Evolutionary conservation across 352 stramenopile species (phyloP).

Genomic region (Phytopythium ostracodes): DNA sequence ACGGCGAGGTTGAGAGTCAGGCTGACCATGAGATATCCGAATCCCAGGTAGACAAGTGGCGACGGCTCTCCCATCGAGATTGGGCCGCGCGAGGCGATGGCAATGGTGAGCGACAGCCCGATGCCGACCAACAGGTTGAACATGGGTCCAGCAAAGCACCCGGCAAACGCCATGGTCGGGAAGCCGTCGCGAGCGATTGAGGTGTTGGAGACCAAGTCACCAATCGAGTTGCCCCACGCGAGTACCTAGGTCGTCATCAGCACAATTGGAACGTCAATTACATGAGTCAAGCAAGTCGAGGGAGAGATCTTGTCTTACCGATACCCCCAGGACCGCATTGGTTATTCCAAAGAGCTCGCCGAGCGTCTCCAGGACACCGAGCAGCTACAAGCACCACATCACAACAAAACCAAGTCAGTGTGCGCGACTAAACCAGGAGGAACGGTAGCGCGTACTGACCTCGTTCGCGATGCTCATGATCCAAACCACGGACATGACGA

Average conservation of each 20-base stretch:
- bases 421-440: background rate
- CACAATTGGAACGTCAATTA: slow-evolving; percentile 8
- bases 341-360: slow-evolving; percentile 73
- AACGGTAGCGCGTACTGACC: slow-evolving; percentile 13
- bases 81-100: slow-evolving; percentile 46
- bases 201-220: slow-evolving; percentile 75
- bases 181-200: slow-evolving; percentile 77
- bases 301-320: slow-evolving; percentile 26
- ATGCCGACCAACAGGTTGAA: slow-evolving; percentile 78
- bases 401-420: background rate
- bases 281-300: background rate
- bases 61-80: slow-evolving; percentile 50
- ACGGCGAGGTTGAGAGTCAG: slow-evolving; percentile 61
- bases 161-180: slow-evolving; percentile 78
- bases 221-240: slow-evolving; percentile 78
- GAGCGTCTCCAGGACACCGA: slow-evolving; percentile 69
- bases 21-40: slow-evolving; percentile 61
- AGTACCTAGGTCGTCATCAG: slow-evolving; percentile 35
- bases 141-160: slow-evolving; percentile 79
- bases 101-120: slow-evolving; percentile 60
- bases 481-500: slow-evolving; percentile 84
- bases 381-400: slow-evolving; percentile 20
- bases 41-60: slow-evolving; percentile 61
- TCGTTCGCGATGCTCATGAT: slow-evolving; percentile 86
- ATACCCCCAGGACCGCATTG: slow-evolving; percentile 70